Evolutionary conservation across 768 basidiomycete species (phyloP).

Genomic region (Coprinopsis sp.): DNA sequence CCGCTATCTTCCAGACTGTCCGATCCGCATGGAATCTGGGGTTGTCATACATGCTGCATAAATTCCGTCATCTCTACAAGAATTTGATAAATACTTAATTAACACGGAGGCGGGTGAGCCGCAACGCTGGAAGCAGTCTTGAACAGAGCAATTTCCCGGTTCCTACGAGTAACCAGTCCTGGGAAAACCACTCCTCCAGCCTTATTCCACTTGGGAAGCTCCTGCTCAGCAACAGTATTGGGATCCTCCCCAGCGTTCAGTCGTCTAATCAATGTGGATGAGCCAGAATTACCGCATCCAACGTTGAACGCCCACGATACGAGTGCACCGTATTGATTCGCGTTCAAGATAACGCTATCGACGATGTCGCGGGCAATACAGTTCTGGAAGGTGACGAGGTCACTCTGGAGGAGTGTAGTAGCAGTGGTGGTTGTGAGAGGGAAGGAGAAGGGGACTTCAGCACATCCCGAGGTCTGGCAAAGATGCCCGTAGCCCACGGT

Average conservation of each 20-base stretch:
- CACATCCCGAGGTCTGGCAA: conserved; percentile 25
- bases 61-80: no score
- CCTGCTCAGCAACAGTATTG: conserved; percentile 28
- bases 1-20: no score
- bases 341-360: conserved; percentile 21
- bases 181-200: conserved; percentile 24
- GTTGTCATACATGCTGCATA: no score
- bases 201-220: conserved; percentile 27
- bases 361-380: conserved; percentile 23
- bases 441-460: conserved; percentile 30
- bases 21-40: no score
- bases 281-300: conserved; percentile 21
- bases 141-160: conserved; percentile 27
- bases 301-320: conserved; percentile 28
- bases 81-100: no score
- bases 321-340: no score
- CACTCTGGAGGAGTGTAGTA: conserved; percentile 23
- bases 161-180: conserved; percentile 24
- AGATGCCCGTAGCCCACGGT: conserved; percentile 35
- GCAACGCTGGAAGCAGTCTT: conserved; percentile 24
- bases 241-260: conserved; percentile 27
- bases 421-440: conserved; percentile 28
- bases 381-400: conserved; percentile 17
- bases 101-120: no score
- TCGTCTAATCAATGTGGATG: conserved; percentile 24